Base-by-base conservation (phyloP, 179 eudicot genomes). In the Beta corolliflora region DNA sequence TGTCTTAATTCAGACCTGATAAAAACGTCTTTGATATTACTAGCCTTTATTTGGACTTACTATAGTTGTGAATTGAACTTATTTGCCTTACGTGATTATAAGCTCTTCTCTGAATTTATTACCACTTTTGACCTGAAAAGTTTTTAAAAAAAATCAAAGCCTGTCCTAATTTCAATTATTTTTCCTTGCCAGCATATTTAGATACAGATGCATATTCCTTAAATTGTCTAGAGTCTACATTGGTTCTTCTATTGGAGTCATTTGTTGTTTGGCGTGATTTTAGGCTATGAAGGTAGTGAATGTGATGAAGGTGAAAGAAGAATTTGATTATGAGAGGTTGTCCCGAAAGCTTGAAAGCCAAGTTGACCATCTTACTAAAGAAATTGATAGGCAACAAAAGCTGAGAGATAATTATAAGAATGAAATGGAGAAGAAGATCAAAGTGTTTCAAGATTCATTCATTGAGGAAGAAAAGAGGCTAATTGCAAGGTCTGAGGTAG, bases 281-380 rank as follows among this genome's bases (percentile, higher is more conserved):
- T 94, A 96, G 99, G 97, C 99, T 81, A 96, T 92, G 97, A 96
- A 96, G 88, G 91, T 96, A 58, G 93, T 94, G 53, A 96, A 96
- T 80, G 80, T 89, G 83, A 88, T 96, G 83, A 96, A 92, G 89
- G 89, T 94, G 82, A 97, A 91, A 89, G 98, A 97, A 89, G 99
- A 97, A 87, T 97, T 97, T 86, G 99, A 97, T 84, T 97, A 94
- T 75, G 97, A 93, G 80, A 89, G 93, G 86, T 89, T 91, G 73
- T 91, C 94, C 50, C 88, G 95, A 84, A 93, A 90, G 89, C 98
- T 97, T 73, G 97, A 94, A 89, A 83, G 86, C 84, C 93, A 94
- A 86, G 89, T 97, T 81, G 97, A 97, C 69, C 85, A 88, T 84
- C 94, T 97, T 45, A 92, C 91, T 45, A 87, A 84, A 78, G 98